phyloP scores from a whole-genome alignment of 495 filamentous ascomycete species.

The Aspergillus steynii region DNA sequence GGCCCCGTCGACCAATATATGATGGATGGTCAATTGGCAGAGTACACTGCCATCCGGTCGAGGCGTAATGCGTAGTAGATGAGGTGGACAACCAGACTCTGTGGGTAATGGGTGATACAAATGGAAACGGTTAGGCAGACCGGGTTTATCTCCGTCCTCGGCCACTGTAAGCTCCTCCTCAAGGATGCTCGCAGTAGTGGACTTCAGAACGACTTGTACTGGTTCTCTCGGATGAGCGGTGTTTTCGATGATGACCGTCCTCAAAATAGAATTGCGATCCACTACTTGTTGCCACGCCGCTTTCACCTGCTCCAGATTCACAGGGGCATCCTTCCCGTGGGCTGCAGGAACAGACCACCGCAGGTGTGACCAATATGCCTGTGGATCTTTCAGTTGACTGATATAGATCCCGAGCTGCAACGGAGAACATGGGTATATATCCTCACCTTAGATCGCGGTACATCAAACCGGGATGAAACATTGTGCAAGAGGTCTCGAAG shows the following conservation, averaged over 20 bases:
- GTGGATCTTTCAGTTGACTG: slow-evolving; percentile 41
- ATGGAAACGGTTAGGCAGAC: not conserved
- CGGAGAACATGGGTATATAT: slow-evolving; percentile 44
- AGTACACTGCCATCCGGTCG: slow-evolving; percentile 24
- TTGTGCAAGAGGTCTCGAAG: slow-evolving; percentile 38
- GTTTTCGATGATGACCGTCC: slow-evolving; percentile 50
- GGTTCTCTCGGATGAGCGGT: slow-evolving; percentile 30
- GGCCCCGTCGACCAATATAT: slow-evolving; percentile 36
- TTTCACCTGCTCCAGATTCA: slow-evolving; percentile 3
- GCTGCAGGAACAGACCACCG: not conserved
- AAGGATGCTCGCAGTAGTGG: slow-evolving; percentile 9
- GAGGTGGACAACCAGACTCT: slow-evolving; percentile 21
- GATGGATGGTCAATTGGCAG: slow-evolving; percentile 47
- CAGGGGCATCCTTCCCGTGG: not conserved
- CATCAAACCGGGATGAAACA: slow-evolving; percentile 40
- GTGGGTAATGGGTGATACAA: not conserved
- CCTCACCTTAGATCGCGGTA: slow-evolving; percentile 30
- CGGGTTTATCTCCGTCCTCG: not conserved
- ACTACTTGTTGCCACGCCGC: slow-evolving; percentile 50
- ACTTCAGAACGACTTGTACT: slow-evolving; percentile 45
- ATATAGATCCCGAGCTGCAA: slow-evolving; percentile 47
- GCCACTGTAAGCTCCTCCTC: not conserved
- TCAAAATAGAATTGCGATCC: slow-evolving; percentile 42
- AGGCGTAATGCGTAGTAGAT: slow-evolving; percentile 36
- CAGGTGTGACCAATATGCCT: slow-evolving; percentile 28